Percentiles rank a stretch among this genome's conserved stretches.
phyloP scores from a whole-genome alignment of 2,329 filamentous ascomycete genomes.

The Colletotrichum truncatum region DNA sequence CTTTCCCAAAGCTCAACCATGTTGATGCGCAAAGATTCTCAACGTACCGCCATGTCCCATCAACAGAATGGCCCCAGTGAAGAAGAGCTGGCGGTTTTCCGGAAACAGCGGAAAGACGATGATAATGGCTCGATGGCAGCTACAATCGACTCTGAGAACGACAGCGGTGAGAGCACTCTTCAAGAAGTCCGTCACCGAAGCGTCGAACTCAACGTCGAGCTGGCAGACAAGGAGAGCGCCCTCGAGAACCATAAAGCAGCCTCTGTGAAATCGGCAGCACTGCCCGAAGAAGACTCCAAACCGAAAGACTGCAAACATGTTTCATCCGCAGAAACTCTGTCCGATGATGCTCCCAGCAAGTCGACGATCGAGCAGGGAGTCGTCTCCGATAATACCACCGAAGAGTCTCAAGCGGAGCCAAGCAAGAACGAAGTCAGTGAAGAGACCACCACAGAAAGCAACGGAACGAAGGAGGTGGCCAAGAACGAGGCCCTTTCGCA shows the following conservation, averaged over 20 bases:
- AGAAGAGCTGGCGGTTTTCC: constrained; percentile 55
- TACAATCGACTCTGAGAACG: constrained; percentile 64
- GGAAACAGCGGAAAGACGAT: constrained; percentile 36
- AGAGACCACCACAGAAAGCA: constrained; percentile 16
- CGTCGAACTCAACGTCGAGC: constrained; percentile 52
- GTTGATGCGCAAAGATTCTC: constrained; percentile 49
- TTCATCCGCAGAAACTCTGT: constrained; percentile 39
- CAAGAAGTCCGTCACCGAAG: constrained; percentile 36
- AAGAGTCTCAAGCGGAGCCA: constrained; percentile 32
- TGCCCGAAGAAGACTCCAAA: not conserved
- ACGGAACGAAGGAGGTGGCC: constrained; percentile 13
- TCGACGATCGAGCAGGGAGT: constrained; percentile 28
- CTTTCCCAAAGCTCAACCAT: constrained; percentile 57
- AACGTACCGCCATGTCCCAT: constrained; percentile 33
- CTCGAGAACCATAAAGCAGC: not conserved
- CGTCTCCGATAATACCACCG: constrained; percentile 25
- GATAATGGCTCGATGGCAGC: constrained; percentile 65
- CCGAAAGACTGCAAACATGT: constrained; percentile 29
- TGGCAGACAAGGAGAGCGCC: constrained; percentile 37
- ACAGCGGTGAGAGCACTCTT: constrained; percentile 46
- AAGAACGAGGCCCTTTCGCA: constrained; percentile 36
- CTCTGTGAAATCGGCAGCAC: not conserved
- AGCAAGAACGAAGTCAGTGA: constrained; percentile 33
- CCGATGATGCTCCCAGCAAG: constrained; percentile 36
- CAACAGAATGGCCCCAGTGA: constrained; percentile 38